Evolutionary conservation across 768 basidiomycete species (phyloP).

Genomic region (Rhodotorula babjevae): DNA sequence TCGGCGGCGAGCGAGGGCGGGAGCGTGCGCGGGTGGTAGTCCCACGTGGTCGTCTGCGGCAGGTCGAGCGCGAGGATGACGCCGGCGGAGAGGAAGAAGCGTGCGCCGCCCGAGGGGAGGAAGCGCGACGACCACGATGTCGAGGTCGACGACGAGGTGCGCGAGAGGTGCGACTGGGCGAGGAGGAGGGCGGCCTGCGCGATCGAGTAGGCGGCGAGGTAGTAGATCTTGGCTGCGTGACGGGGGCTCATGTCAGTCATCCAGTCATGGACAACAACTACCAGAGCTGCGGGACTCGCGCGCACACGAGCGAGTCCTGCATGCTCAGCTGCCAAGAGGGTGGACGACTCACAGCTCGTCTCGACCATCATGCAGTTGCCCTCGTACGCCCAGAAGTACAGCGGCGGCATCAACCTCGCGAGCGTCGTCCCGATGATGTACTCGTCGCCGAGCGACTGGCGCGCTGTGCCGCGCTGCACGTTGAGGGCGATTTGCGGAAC

Average conservation of each 20-base stretch:
- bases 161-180: conserved; percentile 27
- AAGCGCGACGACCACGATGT: conserved; percentile 2
- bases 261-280: too few relatives aligned
- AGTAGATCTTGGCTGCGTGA: conserved; percentile 33
- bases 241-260: not conserved
- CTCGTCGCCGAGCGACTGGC: conserved; percentile 36
- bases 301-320: too few relatives aligned
- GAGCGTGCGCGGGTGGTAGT: conserved; percentile 38
- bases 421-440: conserved; percentile 40
- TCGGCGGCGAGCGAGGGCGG: not conserved
- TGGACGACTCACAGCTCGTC: conserved; percentile 25
- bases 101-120: conserved; percentile 14
- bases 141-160: conserved; percentile 5
- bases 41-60: conserved; percentile 20
- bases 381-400: conserved; percentile 42
- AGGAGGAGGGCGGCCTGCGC: conserved; percentile 35
- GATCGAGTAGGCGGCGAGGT: conserved; percentile 36
- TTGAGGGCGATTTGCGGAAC: conserved; percentile 43
- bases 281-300: not conserved
- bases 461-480: conserved; percentile 37
- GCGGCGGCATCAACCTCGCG: conserved; percentile 38
- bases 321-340: too few relatives aligned
- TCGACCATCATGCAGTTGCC: conserved; percentile 40
- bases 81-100: conserved; percentile 37
- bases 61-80: conserved; percentile 20